A percentile compares a stretch with the other conserved stretches of the same genome.
These are phyloP conservation scores for Ilyonectria robusta DNA, from an alignment of 2,329 filamentous ascomycete species.

Conservation along the genomic window DNA sequence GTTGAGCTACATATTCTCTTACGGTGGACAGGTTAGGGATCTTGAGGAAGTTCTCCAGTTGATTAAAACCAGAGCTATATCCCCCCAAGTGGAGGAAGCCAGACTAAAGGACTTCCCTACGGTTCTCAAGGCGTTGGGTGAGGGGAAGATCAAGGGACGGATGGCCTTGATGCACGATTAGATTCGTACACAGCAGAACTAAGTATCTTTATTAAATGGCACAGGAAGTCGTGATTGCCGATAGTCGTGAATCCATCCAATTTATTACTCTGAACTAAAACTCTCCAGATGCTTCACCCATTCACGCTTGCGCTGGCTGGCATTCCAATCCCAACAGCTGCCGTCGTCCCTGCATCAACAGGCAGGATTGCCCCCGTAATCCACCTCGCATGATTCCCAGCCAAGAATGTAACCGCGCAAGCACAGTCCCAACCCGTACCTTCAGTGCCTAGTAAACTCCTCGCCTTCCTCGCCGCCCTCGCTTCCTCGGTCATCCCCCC, in stretches of 20 bases:
- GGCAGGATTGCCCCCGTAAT: constrained; percentile 59
- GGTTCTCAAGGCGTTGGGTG: constrained; percentile 19
- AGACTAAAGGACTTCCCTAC: constrained; percentile 34
- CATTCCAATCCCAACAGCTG: constrained; percentile 38
- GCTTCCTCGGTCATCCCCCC: constrained; percentile 58
- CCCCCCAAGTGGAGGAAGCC: constrained; percentile 29
- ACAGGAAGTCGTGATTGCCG: too few relatives aligned
- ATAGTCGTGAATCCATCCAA: constrained; percentile 25
- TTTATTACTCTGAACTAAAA: background rate
- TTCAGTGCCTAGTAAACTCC: constrained; percentile 59
- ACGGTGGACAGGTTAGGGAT: constrained; percentile 58
- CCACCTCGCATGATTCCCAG: constrained; percentile 58
- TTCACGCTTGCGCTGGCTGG: constrained; percentile 47
- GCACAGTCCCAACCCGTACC: constrained; percentile 61
- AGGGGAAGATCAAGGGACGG: constrained; percentile 27
- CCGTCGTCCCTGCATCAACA: constrained; percentile 59
- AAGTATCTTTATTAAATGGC: background rate
- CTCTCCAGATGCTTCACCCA: constrained; percentile 23
- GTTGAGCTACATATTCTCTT: constrained; percentile 58
- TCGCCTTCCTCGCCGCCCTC: constrained; percentile 54
- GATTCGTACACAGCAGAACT: background rate
- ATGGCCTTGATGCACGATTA: constrained; percentile 30
- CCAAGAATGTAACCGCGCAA: constrained; percentile 56
- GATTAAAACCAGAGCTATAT: constrained; percentile 29
- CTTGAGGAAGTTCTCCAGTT: constrained; percentile 51